Conservation (phyloP, 164 flowering plant genomes). For the Malania oleifera region DNA sequence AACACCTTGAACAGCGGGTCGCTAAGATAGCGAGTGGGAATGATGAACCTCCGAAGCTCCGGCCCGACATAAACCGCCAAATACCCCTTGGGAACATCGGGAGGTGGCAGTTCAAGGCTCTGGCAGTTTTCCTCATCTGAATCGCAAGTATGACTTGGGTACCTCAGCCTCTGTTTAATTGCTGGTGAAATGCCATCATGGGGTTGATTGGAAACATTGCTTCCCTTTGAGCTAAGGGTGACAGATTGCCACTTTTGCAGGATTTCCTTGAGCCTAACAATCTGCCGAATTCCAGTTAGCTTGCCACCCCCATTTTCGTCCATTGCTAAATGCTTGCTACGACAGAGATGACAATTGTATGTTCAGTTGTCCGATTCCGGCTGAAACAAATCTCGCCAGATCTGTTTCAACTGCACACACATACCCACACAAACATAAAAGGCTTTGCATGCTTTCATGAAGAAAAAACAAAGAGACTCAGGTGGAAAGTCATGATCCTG, state of each 20-base stretch:
- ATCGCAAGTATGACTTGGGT: slow-evolving; percentile 32
- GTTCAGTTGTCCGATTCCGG: too few species aligned
- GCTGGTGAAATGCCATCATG: slow-evolving; percentile 51
- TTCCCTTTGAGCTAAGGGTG: slow-evolving; percentile 32
- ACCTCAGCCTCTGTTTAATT: slow-evolving; percentile 39
- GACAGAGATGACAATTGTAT: slow-evolving; percentile 9
- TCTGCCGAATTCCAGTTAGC: slow-evolving; percentile 71
- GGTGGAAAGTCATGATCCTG: too few species aligned
- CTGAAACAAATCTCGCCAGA: too few species aligned
- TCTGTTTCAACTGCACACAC: too few species aligned
- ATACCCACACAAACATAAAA: too few species aligned
- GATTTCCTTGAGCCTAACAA: slow-evolving; percentile 68
- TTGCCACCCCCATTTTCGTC: slow-evolving; percentile 47
- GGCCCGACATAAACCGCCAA: slow-evolving; percentile 89
- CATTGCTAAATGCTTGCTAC: slow-evolving; percentile 28
- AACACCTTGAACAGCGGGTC: slow-evolving; percentile 64
- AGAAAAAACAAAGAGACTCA: too few species aligned
- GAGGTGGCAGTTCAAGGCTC: slow-evolving; percentile 65
- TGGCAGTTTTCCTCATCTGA: slow-evolving; percentile 79
- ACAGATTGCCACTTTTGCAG: slow-evolving; percentile 73
- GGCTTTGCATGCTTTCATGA: too few species aligned
- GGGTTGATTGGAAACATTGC: neutral
- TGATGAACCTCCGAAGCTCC: slow-evolving; percentile 85
- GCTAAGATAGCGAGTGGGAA: slow-evolving; percentile 76
- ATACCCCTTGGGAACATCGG: slow-evolving; percentile 79